Base-by-base conservation (phyloP, 2,329 filamentous ascomycete genomes). In the Aspergillus neoniger region DNA sequence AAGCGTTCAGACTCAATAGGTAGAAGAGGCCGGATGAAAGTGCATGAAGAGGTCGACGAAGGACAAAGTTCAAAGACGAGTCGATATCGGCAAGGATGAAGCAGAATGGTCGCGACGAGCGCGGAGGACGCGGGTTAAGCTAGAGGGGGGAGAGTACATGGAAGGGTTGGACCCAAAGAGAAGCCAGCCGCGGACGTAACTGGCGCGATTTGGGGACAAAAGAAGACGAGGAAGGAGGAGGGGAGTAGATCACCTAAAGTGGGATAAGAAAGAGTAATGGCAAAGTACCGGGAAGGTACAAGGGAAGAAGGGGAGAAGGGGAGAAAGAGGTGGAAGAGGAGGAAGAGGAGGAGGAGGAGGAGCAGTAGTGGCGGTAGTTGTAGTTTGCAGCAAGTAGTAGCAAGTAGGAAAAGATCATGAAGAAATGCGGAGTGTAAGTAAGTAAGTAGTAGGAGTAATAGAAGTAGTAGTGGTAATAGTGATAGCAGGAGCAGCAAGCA, bases 111-210 rank as follows among this genome's bases (percentile, higher is more conserved):
- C 59, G 54, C 57, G 55, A 57, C 44, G 32, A 57, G 17, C 61
- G 60, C 44, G 57, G 55, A 59, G 56, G 55, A 57, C 44, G 55
- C 48, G 59, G 52, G 48, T 57, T 59, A 54, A 50, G 47, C 55
- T 59, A 60, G n/a, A 55, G 51, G 59, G 47, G 56, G 53, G 12
- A 36, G 57, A 56, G 58, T 41, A 28, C 58, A 49, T 57, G 21
- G 50, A 38, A 14, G 32, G 32, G 32, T 36, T 36, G 32, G 12
- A 15, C 32, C 32, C 32, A 14, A 12, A 36, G 32, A 36, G 12
- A 36, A 36, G 32, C 32, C 32, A 36, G 32, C 32, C 12, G 12
- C 10, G 12, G 32, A 36, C 32, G 32, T 36, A 12, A 36, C 32
- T 15, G 32, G 32, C 10, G 12, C 32, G 14, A 14, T 15, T 36